Percentiles rank a stretch among this genome's conserved stretches.
Evolutionary conservation across 2,329 filamentous ascomycete genomes (phyloP).

Genomic region (Acephala macrosclerotiorum): DNA sequence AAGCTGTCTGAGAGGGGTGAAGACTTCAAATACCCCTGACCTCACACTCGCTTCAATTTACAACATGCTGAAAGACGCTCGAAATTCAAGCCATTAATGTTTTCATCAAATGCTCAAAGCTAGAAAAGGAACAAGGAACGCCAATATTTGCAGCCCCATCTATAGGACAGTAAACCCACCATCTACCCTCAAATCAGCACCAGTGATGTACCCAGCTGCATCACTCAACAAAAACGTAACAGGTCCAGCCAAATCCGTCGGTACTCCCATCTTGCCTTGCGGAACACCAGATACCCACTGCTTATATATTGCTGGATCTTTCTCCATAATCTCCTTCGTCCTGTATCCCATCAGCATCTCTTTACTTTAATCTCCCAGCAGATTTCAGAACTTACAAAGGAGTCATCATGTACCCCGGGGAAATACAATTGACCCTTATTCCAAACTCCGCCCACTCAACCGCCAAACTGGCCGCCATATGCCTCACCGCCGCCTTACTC

Average conservation of each 20-base stretch:
- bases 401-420: slow-evolving; percentile 95
- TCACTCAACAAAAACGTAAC: slow-evolving; percentile 70
- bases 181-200: slow-evolving; percentile 65
- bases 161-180: slow-evolving; percentile 88
- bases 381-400: slow-evolving; percentile 70
- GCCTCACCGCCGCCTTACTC: slow-evolving; percentile 89
- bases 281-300: slow-evolving; percentile 95
- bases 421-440: slow-evolving; percentile 95
- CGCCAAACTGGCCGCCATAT: slow-evolving; percentile 85
- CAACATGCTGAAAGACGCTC: no score
- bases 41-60: no score
- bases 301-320: slow-evolving; percentile 87
- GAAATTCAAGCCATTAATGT: no score
- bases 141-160: slow-evolving; percentile 20
- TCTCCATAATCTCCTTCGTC: slow-evolving; percentile 91
- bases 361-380: not conserved
- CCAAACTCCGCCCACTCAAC: slow-evolving; percentile 91
- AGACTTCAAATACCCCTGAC: no score
- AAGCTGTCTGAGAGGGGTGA: no score
- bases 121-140: not conserved
- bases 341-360: slow-evolving; percentile 53
- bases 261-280: slow-evolving; percentile 90
- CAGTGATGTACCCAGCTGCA: slow-evolving; percentile 65
- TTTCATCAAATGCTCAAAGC: no score
- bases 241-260: slow-evolving; percentile 91